Conservation (phyloP, 2,329 filamentous ascomycete species). For the Verticillium nonalfalfae region DNA sequence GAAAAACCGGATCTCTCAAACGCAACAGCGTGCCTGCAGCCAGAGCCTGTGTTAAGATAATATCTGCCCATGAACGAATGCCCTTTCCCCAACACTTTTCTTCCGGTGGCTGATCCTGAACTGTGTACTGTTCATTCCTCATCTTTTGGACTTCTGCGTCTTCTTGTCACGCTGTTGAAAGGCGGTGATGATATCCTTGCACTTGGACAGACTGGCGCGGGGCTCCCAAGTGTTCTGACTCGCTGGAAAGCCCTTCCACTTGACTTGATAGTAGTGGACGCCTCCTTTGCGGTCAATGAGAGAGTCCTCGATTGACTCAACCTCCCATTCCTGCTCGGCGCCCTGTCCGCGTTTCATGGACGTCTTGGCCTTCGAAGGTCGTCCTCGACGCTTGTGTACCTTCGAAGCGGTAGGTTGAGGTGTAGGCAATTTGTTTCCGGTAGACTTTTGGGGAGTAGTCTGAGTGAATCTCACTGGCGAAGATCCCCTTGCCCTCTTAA, state of each 20-base stretch:
- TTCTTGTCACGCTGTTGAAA: constrained; percentile 23
- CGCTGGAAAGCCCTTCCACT: constrained; percentile 43
- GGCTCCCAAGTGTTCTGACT: constrained; percentile 49
- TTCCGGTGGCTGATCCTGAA: too few species aligned
- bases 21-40: too few species aligned
- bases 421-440: neutral
- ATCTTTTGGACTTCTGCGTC: neutral
- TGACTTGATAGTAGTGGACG: constrained; percentile 39
- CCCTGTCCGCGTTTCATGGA: constrained; percentile 1
- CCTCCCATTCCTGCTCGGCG: constrained; percentile 31
- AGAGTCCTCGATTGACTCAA: constrained; percentile 39
- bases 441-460: too few species aligned
- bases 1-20: too few species aligned
- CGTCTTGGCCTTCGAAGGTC: constrained; percentile 6
- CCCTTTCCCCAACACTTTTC: too few species aligned
- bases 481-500: neutral
- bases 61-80: too few species aligned
- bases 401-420: neutral
- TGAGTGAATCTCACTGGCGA: neutral
- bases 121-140: neutral
- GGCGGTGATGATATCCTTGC: constrained; percentile 24
- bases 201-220: constrained; percentile 33
- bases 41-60: too few species aligned
- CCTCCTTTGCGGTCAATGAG: constrained; percentile 28
- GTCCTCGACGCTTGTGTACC: neutral